Conservation (phyloP, 1,284 basidiomycete genomes). For the Cutaneotrichosporon sp. region DNA sequence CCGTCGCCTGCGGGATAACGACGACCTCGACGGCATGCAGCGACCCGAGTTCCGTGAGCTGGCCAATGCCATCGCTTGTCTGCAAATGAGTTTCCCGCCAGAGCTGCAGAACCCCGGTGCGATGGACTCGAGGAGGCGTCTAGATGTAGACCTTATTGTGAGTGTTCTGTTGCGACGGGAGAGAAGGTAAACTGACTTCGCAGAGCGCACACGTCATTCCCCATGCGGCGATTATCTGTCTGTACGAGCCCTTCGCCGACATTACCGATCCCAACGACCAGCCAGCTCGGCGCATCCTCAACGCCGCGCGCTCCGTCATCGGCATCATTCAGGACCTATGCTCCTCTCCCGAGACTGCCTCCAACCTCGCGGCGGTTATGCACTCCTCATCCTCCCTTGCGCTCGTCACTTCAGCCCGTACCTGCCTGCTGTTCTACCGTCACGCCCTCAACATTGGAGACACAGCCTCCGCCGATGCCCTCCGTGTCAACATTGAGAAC, state of each 20-base stretch:
- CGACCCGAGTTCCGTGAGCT: conserved; percentile 45
- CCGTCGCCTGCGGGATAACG: conserved; percentile 36
- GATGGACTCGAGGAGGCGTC: conserved; percentile 20
- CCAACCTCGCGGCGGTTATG: conserved; percentile 34
- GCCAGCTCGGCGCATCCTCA: conserved; percentile 32
- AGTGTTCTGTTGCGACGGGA: conserved; percentile 10
- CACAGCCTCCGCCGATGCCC: conserved; percentile 23
- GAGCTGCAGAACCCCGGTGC: conserved; percentile 25
- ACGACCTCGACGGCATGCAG: conserved; percentile 43
- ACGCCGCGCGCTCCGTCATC: conserved; percentile 37
- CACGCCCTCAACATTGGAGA: conserved; percentile 38
- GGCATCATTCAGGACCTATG: conserved; percentile 40
- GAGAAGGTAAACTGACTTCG: not conserved
- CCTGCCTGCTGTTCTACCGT: conserved; percentile 37
- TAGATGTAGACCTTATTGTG: conserved; percentile 41
- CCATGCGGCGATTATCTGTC: conserved; percentile 39
- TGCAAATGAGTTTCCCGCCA: conserved; percentile 44
- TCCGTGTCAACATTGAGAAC: conserved; percentile 36
- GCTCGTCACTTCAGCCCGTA: conserved; percentile 39
- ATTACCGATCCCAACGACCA: conserved; percentile 38
- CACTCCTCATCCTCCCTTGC: conserved; percentile 41
- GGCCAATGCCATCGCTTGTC: conserved; percentile 40
- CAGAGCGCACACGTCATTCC: conserved; percentile 41
- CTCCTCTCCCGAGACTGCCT: conserved; percentile 11
- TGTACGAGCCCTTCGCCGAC: conserved; percentile 47